Percentiles rank a stretch among this genome's conserved stretches.
Evolutionary conservation across 1,284 basidiomycete species (phyloP).

Genomic region (Austroboletus rostrupii): DNA sequence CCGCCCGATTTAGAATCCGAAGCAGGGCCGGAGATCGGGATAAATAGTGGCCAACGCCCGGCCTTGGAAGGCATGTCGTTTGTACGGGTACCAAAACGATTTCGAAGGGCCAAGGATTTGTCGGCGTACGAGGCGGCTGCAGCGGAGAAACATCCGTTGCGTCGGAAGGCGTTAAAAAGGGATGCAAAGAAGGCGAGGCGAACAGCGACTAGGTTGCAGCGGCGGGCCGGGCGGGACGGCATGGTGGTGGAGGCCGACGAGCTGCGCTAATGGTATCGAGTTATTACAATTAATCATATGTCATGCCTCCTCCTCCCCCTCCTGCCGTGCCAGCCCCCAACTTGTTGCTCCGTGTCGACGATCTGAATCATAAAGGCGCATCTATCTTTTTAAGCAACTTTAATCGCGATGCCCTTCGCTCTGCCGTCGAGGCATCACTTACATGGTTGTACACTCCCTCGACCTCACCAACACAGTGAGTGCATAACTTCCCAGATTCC

Average conservation of each 20-base stretch:
- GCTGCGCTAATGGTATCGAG: not conserved
- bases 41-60: not conserved
- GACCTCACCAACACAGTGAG: conserved; percentile 55
- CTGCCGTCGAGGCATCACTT: conserved; percentile 53
- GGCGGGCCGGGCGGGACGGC: conserved; percentile 7
- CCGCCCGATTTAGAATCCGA: conserved; percentile 23
- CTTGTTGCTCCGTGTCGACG: conserved; percentile 53
- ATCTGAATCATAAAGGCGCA: conserved; percentile 56
- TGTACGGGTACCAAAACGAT: conserved; percentile 54
- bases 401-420: conserved; percentile 42
- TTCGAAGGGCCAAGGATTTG: conserved; percentile 47
- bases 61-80: not conserved
- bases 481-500: not conserved
- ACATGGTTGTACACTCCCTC: conserved; percentile 57
- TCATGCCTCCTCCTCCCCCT: conserved; percentile 27
- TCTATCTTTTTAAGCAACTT: conserved; percentile 53
- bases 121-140: conserved; percentile 40
- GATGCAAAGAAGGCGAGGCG: conserved; percentile 58
- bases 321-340: conserved; percentile 53
- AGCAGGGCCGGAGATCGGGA: not conserved
- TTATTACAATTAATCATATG: not conserved
- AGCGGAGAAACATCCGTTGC: conserved; percentile 52
- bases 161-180: conserved; percentile 52
- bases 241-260: not conserved
- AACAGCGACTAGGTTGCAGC: conserved; percentile 30